Conservation (phyloP, 441 rosid species). For the Populus hybrid region DNA sequence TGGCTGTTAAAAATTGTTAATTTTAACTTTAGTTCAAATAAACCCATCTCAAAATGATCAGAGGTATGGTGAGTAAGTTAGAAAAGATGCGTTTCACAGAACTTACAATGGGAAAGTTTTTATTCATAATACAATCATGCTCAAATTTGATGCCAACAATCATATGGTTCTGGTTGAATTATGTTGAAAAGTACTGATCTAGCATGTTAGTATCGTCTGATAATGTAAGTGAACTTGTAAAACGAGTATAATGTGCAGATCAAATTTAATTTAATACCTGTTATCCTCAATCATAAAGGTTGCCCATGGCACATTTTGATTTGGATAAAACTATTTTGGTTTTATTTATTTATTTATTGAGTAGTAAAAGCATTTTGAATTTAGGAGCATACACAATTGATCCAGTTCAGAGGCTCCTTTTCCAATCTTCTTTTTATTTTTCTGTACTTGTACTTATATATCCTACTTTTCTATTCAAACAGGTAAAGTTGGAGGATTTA, state of each 20-base stretch:
- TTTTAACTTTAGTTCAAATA: background rate
- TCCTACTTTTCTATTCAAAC: background rate
- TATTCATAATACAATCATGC: background rate
- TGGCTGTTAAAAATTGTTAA: background rate
- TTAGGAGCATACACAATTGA: too few relatives aligned
- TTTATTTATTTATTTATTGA: too few relatives aligned
- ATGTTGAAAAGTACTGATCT: background rate
- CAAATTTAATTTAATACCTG: background rate
- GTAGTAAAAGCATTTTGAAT: background rate
- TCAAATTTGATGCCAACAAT: background rate
- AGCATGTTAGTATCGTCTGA: background rate
- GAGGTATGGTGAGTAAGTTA: background rate
- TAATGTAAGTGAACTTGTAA: background rate
- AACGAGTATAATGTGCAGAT: background rate
- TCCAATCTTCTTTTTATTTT: too few relatives aligned
- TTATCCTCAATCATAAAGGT: background rate
- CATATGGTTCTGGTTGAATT: background rate
- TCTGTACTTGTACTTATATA: background rate
- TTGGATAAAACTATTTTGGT: background rate
- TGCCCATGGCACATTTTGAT: background rate
- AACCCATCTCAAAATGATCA: background rate
- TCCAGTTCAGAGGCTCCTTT: too few relatives aligned
- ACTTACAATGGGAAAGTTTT: background rate
- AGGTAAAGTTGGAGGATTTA: conserved; percentile 97
- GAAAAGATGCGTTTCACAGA: background rate